Evolutionary conservation across 2,329 filamentous ascomycete genomes (phyloP), one percentile per base, ranked within the genome.

Genomic region (Fusarium armeniacum): DNA sequence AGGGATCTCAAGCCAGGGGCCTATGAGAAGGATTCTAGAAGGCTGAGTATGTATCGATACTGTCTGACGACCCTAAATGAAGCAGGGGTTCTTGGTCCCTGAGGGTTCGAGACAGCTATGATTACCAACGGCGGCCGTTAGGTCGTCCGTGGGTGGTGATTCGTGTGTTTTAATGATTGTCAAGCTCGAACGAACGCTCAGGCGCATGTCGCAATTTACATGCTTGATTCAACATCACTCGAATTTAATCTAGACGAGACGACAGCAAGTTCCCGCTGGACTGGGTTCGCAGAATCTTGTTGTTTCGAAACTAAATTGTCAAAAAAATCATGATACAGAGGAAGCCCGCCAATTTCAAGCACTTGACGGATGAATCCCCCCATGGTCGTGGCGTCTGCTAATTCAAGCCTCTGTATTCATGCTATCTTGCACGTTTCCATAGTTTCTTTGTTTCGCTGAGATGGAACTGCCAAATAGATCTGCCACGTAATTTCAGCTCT

Each of bases 1-100:
- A 73, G 50, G 66, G 70, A 70, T 56, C 33, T 44, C 55, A 51
- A 65, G 63, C 58, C 53, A 53, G 58, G 63, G 65, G 30, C 40
- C 44, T 58, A 44, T 45, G 36, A 62, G 70, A 75, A 74, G 69
- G 72, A 69, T 74, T 74, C 72, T 71, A 75, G 72, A 74, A 75
- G 72, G 71, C 60, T 64, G 58, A 73, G 58, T 41, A 49, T 62
- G 57, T 41, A 46, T 60, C 38, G 35, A 62, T 62, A 61, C 60
- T 36, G 35, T 47, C 46, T 22, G 45, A 43, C 59, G 44, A 62
- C 64, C 47, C 44, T 36, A 46, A 43, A 28, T 47, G 57, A 58
- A 57, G 62, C 55, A 69, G 66, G 66, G 67, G 51, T 56, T 59
- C 41, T 47, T 60, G 35, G 56, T 63, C 45, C 41, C 38, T 50